Evolutionary conservation across 306 rosid species (phyloP).

Genomic region (Neltuma alba): DNA sequence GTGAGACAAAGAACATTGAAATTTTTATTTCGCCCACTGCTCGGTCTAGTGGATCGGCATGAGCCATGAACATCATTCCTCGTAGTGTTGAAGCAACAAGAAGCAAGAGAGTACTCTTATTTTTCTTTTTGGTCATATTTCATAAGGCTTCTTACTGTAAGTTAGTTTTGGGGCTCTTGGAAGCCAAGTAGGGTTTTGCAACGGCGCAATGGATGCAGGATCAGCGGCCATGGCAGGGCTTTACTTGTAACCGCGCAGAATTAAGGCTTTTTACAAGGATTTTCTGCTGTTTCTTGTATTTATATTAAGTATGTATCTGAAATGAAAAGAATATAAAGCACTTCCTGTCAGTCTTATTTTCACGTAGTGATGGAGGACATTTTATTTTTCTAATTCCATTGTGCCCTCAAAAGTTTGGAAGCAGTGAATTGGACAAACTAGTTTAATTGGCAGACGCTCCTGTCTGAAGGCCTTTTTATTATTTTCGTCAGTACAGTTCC

Average conservation of each 20-base stretch:
- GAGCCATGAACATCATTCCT: not conserved
- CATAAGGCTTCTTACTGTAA: not conserved
- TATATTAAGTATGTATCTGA: not conserved
- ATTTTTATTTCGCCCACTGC: not conserved
- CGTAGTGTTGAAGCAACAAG: not conserved
- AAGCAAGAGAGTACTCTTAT: not conserved
- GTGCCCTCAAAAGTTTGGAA: not conserved
- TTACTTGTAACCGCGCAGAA: not conserved
- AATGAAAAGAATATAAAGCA: not conserved
- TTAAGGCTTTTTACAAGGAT: not conserved
- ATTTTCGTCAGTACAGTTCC: not conserved
- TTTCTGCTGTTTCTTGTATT: not conserved
- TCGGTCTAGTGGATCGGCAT: not conserved
- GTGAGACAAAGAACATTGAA: not conserved
- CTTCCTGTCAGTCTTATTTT: not conserved
- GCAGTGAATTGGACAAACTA: not conserved
- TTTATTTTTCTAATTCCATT: not conserved
- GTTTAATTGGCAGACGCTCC: not conserved
- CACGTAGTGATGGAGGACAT: not conserved
- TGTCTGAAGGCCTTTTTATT: not conserved
- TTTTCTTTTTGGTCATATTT: not conserved
- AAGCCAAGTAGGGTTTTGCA: not conserved
- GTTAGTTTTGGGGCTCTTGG: conserved; percentile 2
- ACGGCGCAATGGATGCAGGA: not conserved
- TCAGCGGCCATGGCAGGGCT: not conserved